Evolutionary conservation across 2,329 filamentous ascomycete genomes (phyloP).

Genomic region (Apiospora marii): DNA sequence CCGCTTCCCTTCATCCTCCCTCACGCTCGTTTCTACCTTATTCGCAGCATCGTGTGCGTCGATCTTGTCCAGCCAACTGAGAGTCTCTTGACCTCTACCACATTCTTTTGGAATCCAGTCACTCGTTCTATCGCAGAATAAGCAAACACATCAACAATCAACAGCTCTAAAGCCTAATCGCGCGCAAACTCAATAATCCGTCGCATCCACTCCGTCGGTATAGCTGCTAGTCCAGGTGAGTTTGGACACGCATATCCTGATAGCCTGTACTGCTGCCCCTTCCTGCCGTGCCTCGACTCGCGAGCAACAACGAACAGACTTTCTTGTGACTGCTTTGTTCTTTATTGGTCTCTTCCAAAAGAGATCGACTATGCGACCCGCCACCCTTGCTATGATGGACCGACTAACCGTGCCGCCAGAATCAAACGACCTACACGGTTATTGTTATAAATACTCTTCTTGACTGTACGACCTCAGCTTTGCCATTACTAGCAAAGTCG

Average conservation of each 20-base stretch:
- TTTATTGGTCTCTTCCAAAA: not conserved
- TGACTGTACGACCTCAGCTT: not conserved
- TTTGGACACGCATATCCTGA: not conserved
- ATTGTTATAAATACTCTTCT: not conserved
- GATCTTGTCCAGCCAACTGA: slow-evolving; percentile 28
- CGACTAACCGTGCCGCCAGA: not conserved
- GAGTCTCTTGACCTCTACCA: slow-evolving; percentile 31
- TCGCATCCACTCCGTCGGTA: slow-evolving; percentile 1
- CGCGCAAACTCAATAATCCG: not conserved
- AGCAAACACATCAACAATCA: slow-evolving; percentile 9
- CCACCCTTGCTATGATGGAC: not conserved
- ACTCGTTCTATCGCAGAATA: slow-evolving; percentile 23
- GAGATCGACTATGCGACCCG: slow-evolving; percentile 11
- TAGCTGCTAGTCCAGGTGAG: not conserved
- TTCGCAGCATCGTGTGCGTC: slow-evolving; percentile 25
- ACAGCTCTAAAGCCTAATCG: not conserved
- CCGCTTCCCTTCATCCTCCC: slow-evolving; percentile 22
- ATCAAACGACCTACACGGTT: not conserved
- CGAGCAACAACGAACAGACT: not conserved
- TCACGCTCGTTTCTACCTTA: slow-evolving; percentile 25
- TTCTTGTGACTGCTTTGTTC: slow-evolving; percentile 8
- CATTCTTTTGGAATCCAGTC: slow-evolving; percentile 31
- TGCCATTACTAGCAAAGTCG: not conserved
- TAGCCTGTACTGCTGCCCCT: not conserved
- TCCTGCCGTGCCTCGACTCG: not conserved